Evolutionary conservation across 768 basidiomycete species (phyloP), one percentile per base, ranked within the genome.

Genomic region (Russula lepida): DNA sequence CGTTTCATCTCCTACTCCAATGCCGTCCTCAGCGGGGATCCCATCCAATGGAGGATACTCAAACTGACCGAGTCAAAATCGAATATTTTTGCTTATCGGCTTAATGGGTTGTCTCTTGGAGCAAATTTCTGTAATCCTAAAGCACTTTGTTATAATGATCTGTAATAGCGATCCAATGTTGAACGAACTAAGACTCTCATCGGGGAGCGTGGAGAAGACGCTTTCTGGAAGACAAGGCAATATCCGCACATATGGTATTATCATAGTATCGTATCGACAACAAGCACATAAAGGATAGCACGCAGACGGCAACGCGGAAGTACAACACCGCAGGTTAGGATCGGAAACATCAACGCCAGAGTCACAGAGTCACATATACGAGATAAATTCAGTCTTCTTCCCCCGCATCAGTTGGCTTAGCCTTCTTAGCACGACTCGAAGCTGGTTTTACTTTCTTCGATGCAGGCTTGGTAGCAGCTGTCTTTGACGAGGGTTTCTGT

Each of bases 171-270:
- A 25, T 11, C 15, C 35, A 21, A 41, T 32, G 12, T 53, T 48
- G 21, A 6, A 32, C 8, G 6, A 32, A 17, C 25, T n/a, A 27
- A 30, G 12, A 6, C 47, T 6, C 6, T 57, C 23, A 6, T 55
- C 3, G 2, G 6, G 4, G 30, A 7, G 5, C 15, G 17, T 32
- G 5, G 46, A 30, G 13, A 30, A 25, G 47, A 37, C n/a, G 5
- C n/a, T 21, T 33, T 49, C 17, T 6, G 27, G 6, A 17, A 15
- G 28, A 41, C 25, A 33, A 62, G n/a, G 57, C 33, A 48, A 46
- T 58, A 30, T 27, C 13, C 49, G 47, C 33, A n/a, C 60, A 63
- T 43, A 54, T 63, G 56, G 62, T 63, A 63, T 62, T 58, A 62
- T 58, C 56, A 25, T 48, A 54, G 39, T 63, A 54, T 54, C 30